Base-by-base conservation (phyloP, 139 green algal genomes). In the Chlamydomonas schloesseri region DNA sequence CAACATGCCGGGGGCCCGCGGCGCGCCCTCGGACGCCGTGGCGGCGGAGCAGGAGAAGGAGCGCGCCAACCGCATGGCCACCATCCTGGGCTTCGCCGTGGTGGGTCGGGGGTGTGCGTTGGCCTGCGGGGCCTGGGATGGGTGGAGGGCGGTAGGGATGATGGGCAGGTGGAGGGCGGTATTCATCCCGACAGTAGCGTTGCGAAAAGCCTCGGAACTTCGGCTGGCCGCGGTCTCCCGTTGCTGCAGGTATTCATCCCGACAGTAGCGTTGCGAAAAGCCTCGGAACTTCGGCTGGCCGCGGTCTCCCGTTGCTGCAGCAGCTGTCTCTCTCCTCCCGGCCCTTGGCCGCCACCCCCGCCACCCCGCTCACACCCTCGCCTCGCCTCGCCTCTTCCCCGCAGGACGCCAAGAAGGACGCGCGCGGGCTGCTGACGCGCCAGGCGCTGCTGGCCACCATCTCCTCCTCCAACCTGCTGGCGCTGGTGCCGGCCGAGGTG, bases 61-160 rank as follows among this genome's bases (percentile, higher is more conserved):
- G 77, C 94, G 95, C 71, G 95, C 93, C 53, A 46, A 94, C 64
- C 95, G 97, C 82, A 98, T 99, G 94, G 97, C 97, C 37, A 96
- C 91, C 86, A 97, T 99, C 73, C 94, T 99, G 33, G 95, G 96
- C 64, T 98, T 99, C 87, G 91, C 88, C 8, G 92, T 95, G 86
- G 92, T 94, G 82, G 77, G 88, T 82, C 37, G 10, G 1, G n/a
- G n/a, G 18, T 36, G 29, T 3, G 28, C 3, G 4, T 15, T 6
- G 65, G n/a, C 26, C 5, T 21, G n/a, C 6, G 65, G 68, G 68
- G 68, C 18, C 4, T 31, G 60, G 64, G 64, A 4, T 71, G 64
- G 29, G n/a, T 23, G 29, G n/a, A 37, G 29, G 64, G 64, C 21
- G 29, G n/a, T 65, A 29, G 15, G 58, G 18, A 17, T 65, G 24